phyloP scores from a whole-genome alignment of 2,329 filamentous ascomycete genomes.

The Aspergillus piperis region DNA sequence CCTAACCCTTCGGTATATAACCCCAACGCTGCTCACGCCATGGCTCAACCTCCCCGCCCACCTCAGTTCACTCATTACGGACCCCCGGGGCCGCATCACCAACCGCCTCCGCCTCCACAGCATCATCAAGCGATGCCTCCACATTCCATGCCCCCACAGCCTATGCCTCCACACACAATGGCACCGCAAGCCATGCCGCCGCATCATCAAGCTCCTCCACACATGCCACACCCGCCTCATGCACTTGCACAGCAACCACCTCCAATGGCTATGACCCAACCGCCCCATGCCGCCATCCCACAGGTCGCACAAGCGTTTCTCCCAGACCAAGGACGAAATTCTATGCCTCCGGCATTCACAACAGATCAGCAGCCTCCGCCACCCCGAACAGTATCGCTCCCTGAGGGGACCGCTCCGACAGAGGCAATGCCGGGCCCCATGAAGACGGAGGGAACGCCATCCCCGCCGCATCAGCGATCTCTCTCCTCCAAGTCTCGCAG shows the following conservation, averaged over 20 bases:
- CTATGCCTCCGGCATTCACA: conserved; percentile 70
- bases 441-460: conserved; percentile 45
- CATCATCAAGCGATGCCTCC: conserved; percentile 30
- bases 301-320: conserved; percentile 69
- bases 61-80: conserved; percentile 43
- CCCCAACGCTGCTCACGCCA: conserved; percentile 54
- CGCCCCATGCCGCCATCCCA: conserved; percentile 44
- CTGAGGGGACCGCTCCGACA: conserved; percentile 54
- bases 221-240: conserved; percentile 47
- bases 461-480: conserved; percentile 64
- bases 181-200: conserved; percentile 46
- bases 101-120: conserved; percentile 30
- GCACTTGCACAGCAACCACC: conserved; percentile 23
- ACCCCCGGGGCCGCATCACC: conserved; percentile 40
- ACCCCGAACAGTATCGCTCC: conserved; percentile 63
- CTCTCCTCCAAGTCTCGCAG: conserved; percentile 72
- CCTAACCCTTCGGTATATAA: conserved; percentile 85
- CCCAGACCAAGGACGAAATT: conserved; percentile 73
- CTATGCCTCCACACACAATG: conserved; percentile 38
- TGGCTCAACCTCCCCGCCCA: conserved; percentile 50
- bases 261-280: conserved; percentile 35
- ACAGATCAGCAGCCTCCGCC: conserved; percentile 61
- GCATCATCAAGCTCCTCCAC: conserved; percentile 41
- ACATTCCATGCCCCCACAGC: conserved; percentile 24
- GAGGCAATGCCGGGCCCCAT: conserved; percentile 50